These are phyloP conservation scores for Phyllosticta ampelicida DNA, from an alignment of 2,329 filamentous ascomycete genomes.

Conservation along the genomic window DNA sequence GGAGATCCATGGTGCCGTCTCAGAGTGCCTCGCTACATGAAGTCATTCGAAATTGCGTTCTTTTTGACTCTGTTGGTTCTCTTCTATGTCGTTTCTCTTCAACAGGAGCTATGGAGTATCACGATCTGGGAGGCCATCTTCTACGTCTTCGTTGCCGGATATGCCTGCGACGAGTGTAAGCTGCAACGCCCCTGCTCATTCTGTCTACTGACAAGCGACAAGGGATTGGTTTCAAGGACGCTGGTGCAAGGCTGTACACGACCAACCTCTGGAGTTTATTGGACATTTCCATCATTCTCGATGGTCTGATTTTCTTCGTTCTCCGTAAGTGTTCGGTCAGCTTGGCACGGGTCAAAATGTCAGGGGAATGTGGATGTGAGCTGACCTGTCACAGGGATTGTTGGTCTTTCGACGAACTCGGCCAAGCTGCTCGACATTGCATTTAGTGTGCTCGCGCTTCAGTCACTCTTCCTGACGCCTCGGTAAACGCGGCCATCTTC, in stretches of 20 bases:
- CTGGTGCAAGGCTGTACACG: slow-evolving; percentile 3
- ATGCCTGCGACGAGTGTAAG: slow-evolving; percentile 65
- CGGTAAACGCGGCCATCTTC: slow-evolving; percentile 28
- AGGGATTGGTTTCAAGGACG: slow-evolving; percentile 15
- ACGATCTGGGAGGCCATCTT: slow-evolving; percentile 60
- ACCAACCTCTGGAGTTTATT: slow-evolving; percentile 71
- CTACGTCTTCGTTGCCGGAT: slow-evolving; percentile 78
- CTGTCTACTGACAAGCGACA: slow-evolving; percentile 21
- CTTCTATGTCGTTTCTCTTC: slow-evolving; percentile 78
- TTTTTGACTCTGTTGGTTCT: slow-evolving; percentile 65
- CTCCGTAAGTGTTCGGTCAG: slow-evolving; percentile 46
- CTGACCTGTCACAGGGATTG: slow-evolving; percentile 35
- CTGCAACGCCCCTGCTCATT: background rate
- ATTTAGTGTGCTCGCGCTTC: slow-evolving; percentile 81
- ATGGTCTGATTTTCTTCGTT: slow-evolving; percentile 59
- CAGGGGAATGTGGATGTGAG: no score
- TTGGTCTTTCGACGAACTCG: slow-evolving; percentile 54
- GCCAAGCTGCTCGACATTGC: slow-evolving; percentile 59
- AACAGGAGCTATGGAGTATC: slow-evolving; percentile 55
- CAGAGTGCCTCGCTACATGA: slow-evolving; percentile 73
- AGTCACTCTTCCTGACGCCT: slow-evolving; percentile 83
- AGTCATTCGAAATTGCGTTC: slow-evolving; percentile 73
- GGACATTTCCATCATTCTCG: slow-evolving; percentile 53
- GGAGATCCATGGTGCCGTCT: slow-evolving; percentile 60
- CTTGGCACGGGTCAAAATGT: background rate